Evolutionary conservation across 495 filamentous ascomycete genomes (phyloP), one percentile per base, ranked within the genome.

Genomic region (Trichoderma orchidacearum): DNA sequence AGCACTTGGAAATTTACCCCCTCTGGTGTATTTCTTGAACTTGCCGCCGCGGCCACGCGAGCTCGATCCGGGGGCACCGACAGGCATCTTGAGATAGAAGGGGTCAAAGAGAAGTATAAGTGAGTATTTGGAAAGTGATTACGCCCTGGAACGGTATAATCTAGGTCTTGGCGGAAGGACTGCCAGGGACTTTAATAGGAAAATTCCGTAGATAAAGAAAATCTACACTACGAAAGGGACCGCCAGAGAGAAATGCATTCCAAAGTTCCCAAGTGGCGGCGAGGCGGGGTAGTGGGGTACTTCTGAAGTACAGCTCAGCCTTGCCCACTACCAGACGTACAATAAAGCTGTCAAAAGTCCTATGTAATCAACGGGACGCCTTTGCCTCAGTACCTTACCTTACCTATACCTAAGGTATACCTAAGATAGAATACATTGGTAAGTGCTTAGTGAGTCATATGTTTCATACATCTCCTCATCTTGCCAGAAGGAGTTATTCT

Each of bases 11-110:
- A n/a, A 68, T 81, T 61, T 75, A 91, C 90, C 89, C 76, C 93
- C 93, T 72, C 93, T 80, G 56, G 85, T 87, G 59, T 86, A 89
- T 75, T 98, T 98, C 72, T 80, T 85, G 69, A 90, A 96, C 73
- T 96, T 98, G 70, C 89, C 89, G 61, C 86, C 90, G 62, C 90
- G 85, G 63, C 89, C 89, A 65, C 84, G 75, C 54, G 78, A 73
- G 64, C 68, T 74, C 51, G 64, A 66, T 25, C 73, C 77, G 35
- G 76, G 51, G 7, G 71, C 78, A 60, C 84, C 77, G 62, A 80
- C 73, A 64, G 84, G 75, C 85, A 89, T 90, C 51, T 55, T 66
- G 45, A 23, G 58, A 58, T 52, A 51, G 50, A 8, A 8, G 30
- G 8, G 28, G 13, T 18, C 6, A 36, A 5, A 35, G 23, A 28